These are phyloP conservation scores for Rhynchospora pubera DNA, from an alignment of 176 grass and related monocot genomes.

Conservation along the genomic window DNA sequence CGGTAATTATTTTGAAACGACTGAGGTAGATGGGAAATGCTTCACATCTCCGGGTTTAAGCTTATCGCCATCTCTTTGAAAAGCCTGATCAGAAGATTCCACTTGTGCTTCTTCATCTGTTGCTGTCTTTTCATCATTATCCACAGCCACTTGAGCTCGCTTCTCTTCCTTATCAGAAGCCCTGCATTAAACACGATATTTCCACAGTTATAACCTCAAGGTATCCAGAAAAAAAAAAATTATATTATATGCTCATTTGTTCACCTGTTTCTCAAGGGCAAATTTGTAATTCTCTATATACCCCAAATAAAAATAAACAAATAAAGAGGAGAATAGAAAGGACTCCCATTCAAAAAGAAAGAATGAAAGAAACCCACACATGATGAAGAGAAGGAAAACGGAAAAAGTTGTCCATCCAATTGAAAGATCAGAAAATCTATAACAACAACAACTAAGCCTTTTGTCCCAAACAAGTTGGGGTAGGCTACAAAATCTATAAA, in stretches of 20 bases:
- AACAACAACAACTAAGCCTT: too few relatives aligned
- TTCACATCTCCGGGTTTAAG: not conserved
- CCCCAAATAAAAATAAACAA: not conserved
- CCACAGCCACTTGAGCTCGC: conserved; percentile 14
- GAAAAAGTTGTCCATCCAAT: not conserved
- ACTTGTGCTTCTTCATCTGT: conserved; percentile 21
- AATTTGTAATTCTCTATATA: not conserved
- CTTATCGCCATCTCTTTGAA: not conserved
- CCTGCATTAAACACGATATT: conserved; percentile 3
- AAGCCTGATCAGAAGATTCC: not conserved
- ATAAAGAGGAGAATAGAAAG: not conserved
- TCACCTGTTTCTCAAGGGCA: not conserved
- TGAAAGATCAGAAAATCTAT: not conserved
- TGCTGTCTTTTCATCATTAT: not conserved
- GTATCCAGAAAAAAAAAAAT: not conserved
- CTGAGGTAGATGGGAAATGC: conserved; percentile 14
- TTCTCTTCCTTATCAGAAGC: not conserved
- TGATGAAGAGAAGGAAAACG: not conserved
- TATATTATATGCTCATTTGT: too few relatives aligned
- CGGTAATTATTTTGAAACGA: not conserved
- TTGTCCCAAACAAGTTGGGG: too few relatives aligned
- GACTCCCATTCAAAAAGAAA: not conserved
- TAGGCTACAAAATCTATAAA: not conserved
- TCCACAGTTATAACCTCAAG: not conserved
- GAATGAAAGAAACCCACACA: not conserved